Percentiles rank a stretch among this genome's conserved stretches.
These are phyloP conservation scores for Margaritispora aquatica DNA, from an alignment of 495 filamentous ascomycete genomes.

Conservation along the genomic window DNA sequence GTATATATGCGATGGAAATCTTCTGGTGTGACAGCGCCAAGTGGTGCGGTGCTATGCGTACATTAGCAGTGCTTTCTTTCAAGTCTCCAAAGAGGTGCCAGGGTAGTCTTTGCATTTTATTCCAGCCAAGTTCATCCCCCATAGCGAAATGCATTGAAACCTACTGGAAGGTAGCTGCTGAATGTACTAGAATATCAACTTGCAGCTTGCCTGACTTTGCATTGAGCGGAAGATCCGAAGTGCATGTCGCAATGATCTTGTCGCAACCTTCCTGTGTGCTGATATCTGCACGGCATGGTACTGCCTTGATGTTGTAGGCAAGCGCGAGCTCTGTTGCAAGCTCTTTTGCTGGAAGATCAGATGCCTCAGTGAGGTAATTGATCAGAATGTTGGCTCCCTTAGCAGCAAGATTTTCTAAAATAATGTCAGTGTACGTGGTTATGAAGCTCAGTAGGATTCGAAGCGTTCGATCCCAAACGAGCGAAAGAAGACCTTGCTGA, in stretches of 20 bases:
- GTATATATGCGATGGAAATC: conserved; percentile 66
- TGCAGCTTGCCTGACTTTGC: conserved; percentile 36
- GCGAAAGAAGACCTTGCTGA: too few species aligned
- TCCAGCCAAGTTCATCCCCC: too few species aligned
- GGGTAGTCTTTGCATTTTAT: too few species aligned
- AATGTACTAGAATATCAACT: conserved; percentile 84
- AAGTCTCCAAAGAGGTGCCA: too few species aligned
- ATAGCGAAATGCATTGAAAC: too few species aligned
- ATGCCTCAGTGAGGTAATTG: conserved; percentile 57
- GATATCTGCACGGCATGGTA: conserved; percentile 35
- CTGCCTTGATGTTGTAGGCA: conserved; percentile 29
- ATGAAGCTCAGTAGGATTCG: too few species aligned
- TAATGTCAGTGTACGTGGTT: too few species aligned
- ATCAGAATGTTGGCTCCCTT: conserved; percentile 67
- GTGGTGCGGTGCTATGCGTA: conserved; percentile 36
- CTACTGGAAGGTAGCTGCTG: conserved; percentile 57
- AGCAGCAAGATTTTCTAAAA: conserved; percentile 65
- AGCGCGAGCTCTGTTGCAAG: conserved; percentile 26
- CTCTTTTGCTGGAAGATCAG: conserved; percentile 31
- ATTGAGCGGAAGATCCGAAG: conserved; percentile 5
- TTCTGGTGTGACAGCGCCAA: conserved; percentile 48
- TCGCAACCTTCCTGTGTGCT: conserved; percentile 19
- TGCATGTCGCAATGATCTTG: not conserved
- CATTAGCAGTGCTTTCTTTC: not conserved
- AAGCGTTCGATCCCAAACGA: too few species aligned